Percentiles rank a stretch among this genome's conserved stretches.
phyloP scores from a whole-genome alignment of 805 yeast genomes.

The Blastobotrys terrestris region DNA sequence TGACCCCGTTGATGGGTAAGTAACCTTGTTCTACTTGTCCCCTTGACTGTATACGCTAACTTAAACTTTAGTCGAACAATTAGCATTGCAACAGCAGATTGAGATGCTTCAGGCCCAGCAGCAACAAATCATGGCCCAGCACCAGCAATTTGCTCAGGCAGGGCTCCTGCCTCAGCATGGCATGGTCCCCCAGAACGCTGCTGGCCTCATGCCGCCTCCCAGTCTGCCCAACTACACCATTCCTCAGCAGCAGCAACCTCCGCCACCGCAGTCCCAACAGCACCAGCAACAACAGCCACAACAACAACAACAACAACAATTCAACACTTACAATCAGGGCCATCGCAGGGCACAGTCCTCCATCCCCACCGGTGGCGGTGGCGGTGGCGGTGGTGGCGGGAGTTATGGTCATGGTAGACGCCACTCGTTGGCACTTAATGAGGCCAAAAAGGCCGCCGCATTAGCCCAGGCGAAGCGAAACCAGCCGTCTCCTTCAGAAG shows the following conservation, averaged over 20 bases:
- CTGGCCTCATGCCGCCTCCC: conserved; percentile 16
- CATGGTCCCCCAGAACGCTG: conserved; percentile 8
- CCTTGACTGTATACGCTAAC: conserved; percentile 8
- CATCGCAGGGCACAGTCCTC: conserved; percentile 35
- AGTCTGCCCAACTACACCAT: not conserved
- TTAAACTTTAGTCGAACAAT: conserved; percentile 48
- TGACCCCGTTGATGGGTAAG: conserved; percentile 81
- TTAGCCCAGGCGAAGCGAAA: conserved; percentile 63
- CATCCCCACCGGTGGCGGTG: conserved; percentile 2
- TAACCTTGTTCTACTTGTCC: conserved; percentile 13
- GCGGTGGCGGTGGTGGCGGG: conserved; percentile 38
- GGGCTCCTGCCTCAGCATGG: conserved; percentile 22
- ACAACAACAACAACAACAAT: conserved; percentile 12
- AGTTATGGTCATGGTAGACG: conserved; percentile 74
- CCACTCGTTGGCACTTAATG: conserved; percentile 85
- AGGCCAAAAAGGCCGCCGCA: conserved; percentile 97
- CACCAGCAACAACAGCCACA: conserved; percentile 5
- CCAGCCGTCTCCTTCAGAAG: conserved; percentile 3
- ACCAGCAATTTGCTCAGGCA: conserved; percentile 37
- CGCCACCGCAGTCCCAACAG: conserved; percentile 7
- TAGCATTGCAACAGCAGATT: conserved; percentile 79
- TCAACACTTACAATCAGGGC: conserved; percentile 10
- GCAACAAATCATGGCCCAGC: conserved; percentile 75
- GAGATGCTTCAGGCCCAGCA: conserved; percentile 90
- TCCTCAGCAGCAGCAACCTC: conserved; percentile 2